Percentiles rank a stretch among this genome's conserved stretches.
Conservation (phyloP, 2,329 filamentous ascomycete genomes). For the Aurifilum marmelostoma region DNA sequence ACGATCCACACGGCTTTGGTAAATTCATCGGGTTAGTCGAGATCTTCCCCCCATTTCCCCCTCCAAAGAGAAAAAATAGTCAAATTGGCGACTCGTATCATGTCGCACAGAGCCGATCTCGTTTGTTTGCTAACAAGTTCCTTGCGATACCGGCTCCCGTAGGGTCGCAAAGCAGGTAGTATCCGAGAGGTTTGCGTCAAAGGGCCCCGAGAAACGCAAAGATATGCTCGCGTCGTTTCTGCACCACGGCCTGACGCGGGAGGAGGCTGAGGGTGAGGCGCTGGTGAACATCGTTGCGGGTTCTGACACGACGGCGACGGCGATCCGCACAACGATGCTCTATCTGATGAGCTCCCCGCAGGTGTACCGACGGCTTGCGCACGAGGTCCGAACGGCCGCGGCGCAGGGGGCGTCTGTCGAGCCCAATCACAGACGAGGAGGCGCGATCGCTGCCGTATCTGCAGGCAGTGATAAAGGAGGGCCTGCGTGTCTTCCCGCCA, state of each 20-base stretch:
- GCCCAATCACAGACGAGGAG: constrained; percentile 42
- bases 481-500: constrained; percentile 50
- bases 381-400: constrained; percentile 46
- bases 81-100: constrained; percentile 3
- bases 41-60: too few relatives aligned
- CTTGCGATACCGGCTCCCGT: neutral
- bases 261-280: constrained; percentile 49
- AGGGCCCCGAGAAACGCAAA: constrained; percentile 33
- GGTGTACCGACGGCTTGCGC: constrained; percentile 45
- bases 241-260: constrained; percentile 42
- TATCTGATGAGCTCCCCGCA: constrained; percentile 50
- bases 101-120: constrained; percentile 4
- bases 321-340: constrained; percentile 51
- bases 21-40: constrained; percentile 28
- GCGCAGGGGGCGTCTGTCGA: constrained; percentile 36
- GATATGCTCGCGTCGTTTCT: constrained; percentile 49
- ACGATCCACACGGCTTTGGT: constrained; percentile 29
- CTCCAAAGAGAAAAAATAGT: too few relatives aligned
- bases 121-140: constrained; percentile 16
- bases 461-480: constrained; percentile 54
- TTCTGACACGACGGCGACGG: constrained; percentile 55
- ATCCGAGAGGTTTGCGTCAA: constrained; percentile 35
- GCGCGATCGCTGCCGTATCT: constrained; percentile 49
- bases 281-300: constrained; percentile 51
- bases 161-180: constrained; percentile 35